Base-by-base conservation (phyloP, 2,329 filamentous ascomycete genomes). In the Cordyceps pruinosa region DNA sequence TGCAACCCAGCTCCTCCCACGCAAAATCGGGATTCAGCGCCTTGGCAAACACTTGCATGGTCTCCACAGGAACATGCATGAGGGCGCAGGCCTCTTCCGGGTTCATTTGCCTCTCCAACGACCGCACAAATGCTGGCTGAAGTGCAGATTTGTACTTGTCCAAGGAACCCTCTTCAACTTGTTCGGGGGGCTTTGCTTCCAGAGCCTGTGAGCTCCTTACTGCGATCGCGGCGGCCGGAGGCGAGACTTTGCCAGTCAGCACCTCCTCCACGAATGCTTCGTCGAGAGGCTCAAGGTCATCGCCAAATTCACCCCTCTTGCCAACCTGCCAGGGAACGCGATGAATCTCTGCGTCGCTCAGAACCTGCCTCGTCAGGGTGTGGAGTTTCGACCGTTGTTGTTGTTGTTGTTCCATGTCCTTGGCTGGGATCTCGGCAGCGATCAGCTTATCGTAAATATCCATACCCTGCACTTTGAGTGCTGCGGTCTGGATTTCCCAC, bases 221-320 rank as follows among this genome's bases (percentile, higher is more conserved):
- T 35, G 25, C n/a, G n/a, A n/a, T n/a, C 4, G 5, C 17, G 26
- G 5, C 26, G 13, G 37, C 8, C 10, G 21, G 0, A 25, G 15
- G 19, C n/a, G 2, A 8, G 94, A 89, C 28, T 67, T 93, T 89
- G 10, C 91, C 77, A 0, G 90, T 95, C 58, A 95, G 73, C 67
- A 90, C 94, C 70, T 95, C 95, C 48, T 95, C 80, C 57, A 95
- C 83, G 65, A 94, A 95, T 17, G 48, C 52, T 32, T 61, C 60
- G 17, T 61, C 56, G 13, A 60, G 50, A 51, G 60, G 58, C 49
- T 62, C 60, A 50, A 61, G 55, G 5, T 51, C 44, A 28, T 41
- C 28, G 26, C 57, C 37, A 37, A 52, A 57, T 23, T 56, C 26
- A 26, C 56, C 60, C 23, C 49, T 49, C n/a, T 49, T 55, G 2